Evolutionary conservation across 345 rosid genomes (phyloP), one percentile per base, ranked within the genome.

Genomic region (Gossypium herbaceum): DNA sequence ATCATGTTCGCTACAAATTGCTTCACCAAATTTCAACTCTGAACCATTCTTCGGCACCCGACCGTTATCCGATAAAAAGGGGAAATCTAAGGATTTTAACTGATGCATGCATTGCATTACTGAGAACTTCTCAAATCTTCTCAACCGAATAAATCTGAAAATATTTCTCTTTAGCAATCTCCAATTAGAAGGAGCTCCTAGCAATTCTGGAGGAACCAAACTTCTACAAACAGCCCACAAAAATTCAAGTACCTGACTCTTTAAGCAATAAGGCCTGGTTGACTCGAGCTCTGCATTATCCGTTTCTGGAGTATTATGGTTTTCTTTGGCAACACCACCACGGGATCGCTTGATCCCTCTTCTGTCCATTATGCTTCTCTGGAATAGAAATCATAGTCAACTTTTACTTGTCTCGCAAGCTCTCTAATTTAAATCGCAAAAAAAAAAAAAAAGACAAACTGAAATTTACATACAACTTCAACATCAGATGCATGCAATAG

Each of bases 161-260:
- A 94, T 88, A 70, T 92, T 92, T 59, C 85, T 85, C 82, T 86
- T 82, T 27, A 92, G 80, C 20, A 78, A 73, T 81, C 97, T 89
- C 94, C 86, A 81, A 76, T 88, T 90, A 70, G 78, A 82, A 67
- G 86, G 85, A 79, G 83, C 74, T 69, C 98, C 97, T 54, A 94
- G 84, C 86, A 94, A 75, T 68, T 89, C 83, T 58, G 84, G 75
- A 76, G 98, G 98, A 83, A 92, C 75, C 57, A 90, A 79, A 76
- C 82, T 82, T 85, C 89, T 86, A 75, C 88, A 87, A 71, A 80
- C 88, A 79, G 93, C 94, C 97, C 97, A 92, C 81, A 92, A 61
- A 79, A 90, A 94, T 71, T 94, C 89, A 39, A 86, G 87, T 44
- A 92, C 92, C 85, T 89, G 91, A 76, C 79, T 79, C 65, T 83